Evolutionary conservation across 305 asterid species (phyloP), one percentile per base, ranked within the genome.

Genomic region (Fraxinus platypoda): DNA sequence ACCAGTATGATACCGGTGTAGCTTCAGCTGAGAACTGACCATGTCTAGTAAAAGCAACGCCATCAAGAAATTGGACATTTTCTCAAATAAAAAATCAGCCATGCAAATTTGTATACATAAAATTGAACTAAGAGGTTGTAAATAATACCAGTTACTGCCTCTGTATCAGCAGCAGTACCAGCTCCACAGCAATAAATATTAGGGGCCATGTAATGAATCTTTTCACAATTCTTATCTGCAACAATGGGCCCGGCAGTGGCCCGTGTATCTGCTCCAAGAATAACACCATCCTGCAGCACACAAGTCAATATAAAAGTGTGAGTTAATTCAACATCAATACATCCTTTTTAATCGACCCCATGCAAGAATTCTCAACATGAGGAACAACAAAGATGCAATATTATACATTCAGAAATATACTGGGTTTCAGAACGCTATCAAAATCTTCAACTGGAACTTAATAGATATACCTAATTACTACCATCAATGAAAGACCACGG

Each of bases 101-200:
- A 25, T 23, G 38, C 2, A 30, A 33, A 25, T 28, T 34, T 8
- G 26, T 25, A 7, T 38, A 43, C 30, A 12, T 26, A 81, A 73
- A 70, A 41, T 31, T 8, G 34, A 75, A 49, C 30, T 62, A 26
- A 62, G 52, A 21, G 59, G 75, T 79, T 41, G 76, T 33, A 30
- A 71, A 74, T 25, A 75, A 49, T 90, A 92, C 99, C 98, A 26
- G 99, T 95, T 54, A 94, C 98, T 81, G 98, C 99, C 86, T 95
- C 98, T 0, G 98, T 95, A 84, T 95, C 99, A n/a, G 99, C 99
- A 79, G 99, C 99, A 80, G 99, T 93, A 62, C 99, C 98, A 81
- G 97, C 98, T 84, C 99, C 98, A 90, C 98, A 95, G 84, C 98
- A 95, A 74, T 95, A 95, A 15, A 95, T 94, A 84, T 94, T 95